These are phyloP conservation scores for Veloboletus limbatus DNA, from an alignment of 1,284 basidiomycete species.

Conservation along the genomic window DNA sequence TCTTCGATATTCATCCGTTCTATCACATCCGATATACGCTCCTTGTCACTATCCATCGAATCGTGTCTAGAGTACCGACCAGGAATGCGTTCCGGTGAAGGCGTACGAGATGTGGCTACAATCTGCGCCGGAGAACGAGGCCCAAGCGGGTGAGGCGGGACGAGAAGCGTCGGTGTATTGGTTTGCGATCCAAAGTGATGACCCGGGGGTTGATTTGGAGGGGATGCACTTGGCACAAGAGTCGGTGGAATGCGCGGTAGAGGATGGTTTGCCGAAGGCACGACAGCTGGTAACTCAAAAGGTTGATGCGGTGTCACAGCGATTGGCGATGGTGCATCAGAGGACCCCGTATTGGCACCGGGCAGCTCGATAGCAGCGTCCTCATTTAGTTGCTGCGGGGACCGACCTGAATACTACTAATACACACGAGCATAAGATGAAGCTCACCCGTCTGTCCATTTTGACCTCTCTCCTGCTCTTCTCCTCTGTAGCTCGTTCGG, in stretches of 20 bases:
- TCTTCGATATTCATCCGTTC: conserved; percentile 34
- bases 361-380: conserved; percentile 20
- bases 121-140: conserved; percentile 58
- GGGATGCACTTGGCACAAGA: conserved; percentile 19
- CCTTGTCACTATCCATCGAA: conserved; percentile 26
- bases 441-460: conserved; percentile 53
- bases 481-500: conserved; percentile 60
- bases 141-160: conserved; percentile 66
- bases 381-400: conserved; percentile 28
- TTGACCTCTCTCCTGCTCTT: conserved; percentile 56
- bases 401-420: background rate
- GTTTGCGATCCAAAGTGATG: conserved; percentile 26
- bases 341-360: conserved; percentile 19
- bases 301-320: conserved; percentile 33
- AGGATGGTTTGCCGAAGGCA: conserved; percentile 36
- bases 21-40: conserved; percentile 19
- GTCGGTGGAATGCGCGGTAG: conserved; percentile 38
- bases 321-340: conserved; percentile 39
- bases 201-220: conserved; percentile 16
- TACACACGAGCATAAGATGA: conserved; percentile 19
- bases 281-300: conserved; percentile 36
- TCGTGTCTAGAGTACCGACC: conserved; percentile 18
- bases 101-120: conserved; percentile 48
- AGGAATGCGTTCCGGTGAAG: conserved; percentile 42
- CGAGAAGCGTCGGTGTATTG: conserved; percentile 40